Percentiles rank a stretch among this genome's conserved stretches.
Conservation (phyloP, 305 asterid species). For the Euphrasia arctica region DNA sequence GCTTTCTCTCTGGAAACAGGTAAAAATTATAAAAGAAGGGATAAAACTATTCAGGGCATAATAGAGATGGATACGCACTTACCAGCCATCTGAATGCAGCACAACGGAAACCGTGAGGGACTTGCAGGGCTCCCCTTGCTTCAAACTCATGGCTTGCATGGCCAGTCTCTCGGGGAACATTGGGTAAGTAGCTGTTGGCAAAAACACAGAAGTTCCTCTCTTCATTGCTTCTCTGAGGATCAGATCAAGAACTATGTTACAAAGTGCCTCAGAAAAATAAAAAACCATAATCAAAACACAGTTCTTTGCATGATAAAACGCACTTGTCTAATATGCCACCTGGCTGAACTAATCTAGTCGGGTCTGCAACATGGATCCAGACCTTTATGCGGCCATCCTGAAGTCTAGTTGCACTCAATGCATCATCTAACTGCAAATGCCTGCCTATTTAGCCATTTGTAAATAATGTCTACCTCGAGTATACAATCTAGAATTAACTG, state of each 20-base stretch:
- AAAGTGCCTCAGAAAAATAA: slow-evolving; percentile 26
- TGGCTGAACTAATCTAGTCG: slow-evolving; percentile 77
- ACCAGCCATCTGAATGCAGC: slow-evolving; percentile 90
- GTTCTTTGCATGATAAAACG: slow-evolving; percentile 22
- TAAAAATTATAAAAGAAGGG: neutral
- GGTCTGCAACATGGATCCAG: slow-evolving; percentile 97
- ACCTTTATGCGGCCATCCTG: slow-evolving; percentile 92
- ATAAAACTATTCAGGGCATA: neutral
- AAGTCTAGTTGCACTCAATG: slow-evolving; percentile 86
- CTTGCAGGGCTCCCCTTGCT: slow-evolving; percentile 78
- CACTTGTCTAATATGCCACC: slow-evolving; percentile 92
- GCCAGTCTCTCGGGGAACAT: slow-evolving; percentile 97
- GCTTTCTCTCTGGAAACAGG: neutral
- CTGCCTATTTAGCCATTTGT: slow-evolving; percentile 33
- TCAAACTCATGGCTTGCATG: slow-evolving; percentile 96
- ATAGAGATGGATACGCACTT: slow-evolving; percentile 17
- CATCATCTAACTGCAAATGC: slow-evolving; percentile 88
- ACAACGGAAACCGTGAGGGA: slow-evolving; percentile 84
- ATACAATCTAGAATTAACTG: slow-evolving; percentile 11
- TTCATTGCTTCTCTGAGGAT: slow-evolving; percentile 85
- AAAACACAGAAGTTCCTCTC: slow-evolving; percentile 88
- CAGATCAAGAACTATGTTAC: slow-evolving; percentile 36
- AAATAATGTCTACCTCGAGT: slow-evolving; percentile 25
- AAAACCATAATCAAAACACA: slow-evolving; percentile 18
- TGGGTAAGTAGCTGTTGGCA: slow-evolving; percentile 94